phyloP scores from a whole-genome alignment of 257 asterid species.

The Scutellaria baicalensis region DNA sequence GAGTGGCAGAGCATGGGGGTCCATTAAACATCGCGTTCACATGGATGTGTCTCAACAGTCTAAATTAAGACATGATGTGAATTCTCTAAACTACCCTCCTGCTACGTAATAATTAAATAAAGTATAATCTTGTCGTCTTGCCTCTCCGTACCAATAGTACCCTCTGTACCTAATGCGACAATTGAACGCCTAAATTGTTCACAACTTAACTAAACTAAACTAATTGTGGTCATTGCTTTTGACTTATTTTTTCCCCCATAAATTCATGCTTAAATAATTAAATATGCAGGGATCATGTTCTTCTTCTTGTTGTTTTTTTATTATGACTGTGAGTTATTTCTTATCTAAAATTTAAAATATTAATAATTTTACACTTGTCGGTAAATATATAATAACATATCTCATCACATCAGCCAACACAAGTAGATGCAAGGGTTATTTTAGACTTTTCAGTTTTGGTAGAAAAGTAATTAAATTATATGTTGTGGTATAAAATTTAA shows the following conservation, averaged over 20 bases:
- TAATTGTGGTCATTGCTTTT: neutral
- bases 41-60: slow-evolving; percentile 39
- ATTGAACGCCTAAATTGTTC: slow-evolving; percentile 1
- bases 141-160: slow-evolving; percentile 34
- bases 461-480: no score
- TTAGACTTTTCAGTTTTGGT: no score
- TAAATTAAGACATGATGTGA: neutral
- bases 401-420: no score
- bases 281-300: no score
- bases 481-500: no score
- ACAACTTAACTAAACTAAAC: neutral
- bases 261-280: neutral
- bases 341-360: neutral
- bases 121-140: slow-evolving; percentile 17
- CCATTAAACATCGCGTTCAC: slow-evolving; percentile 30
- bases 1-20: slow-evolving; percentile 25
- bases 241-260: neutral
- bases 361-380: no score
- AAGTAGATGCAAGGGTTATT: no score
- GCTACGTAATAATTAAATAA: neutral
- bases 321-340: neutral
- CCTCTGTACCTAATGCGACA: slow-evolving; percentile 22
- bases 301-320: no score
- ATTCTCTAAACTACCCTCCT: slow-evolving; percentile 11
- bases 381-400: no score